Base-by-base conservation (phyloP, 345 rosid genomes). In the Aethionema arabicum region DNA sequence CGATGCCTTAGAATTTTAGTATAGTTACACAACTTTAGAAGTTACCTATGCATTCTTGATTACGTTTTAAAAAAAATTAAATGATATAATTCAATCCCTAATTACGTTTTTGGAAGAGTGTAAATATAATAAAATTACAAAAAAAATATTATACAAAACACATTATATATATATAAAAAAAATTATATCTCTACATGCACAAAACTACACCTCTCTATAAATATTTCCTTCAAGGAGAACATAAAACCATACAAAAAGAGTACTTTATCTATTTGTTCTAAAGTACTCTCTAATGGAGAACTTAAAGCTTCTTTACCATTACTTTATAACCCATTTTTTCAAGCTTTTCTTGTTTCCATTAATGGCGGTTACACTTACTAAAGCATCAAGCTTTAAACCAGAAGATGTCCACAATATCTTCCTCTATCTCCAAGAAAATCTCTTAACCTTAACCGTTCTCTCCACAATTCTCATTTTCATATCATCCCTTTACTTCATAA, bases 261-360 rank as follows among this genome's bases (percentile, higher is more conserved):
- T 14, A 48, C 11, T 6, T 5, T 41, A 41, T 41, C 45, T 41
- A 11, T 41, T 11, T 5, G 27, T 37, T 37, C 40, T 6, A 37
- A 37, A 37, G 11, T 10, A 40, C 44, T 40, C 8, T 6, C 44
- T 0, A 40, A 40, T 87, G 51, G 82, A 84, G 70, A 69, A 84
- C 45, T 88, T 87, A 10, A 87, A 87, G 62, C 65, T 87, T 11
- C 88, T 87, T 31, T 87, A 87, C 66, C 95, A 84, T 57, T 82
- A 84, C 56, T 67, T 87, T 21, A 69, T 84, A 47, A 79, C 70
- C 40, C 79, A 83, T 59, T 59, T 84, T 16, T 64, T 85, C 64
- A 78, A 86, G 7, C 85, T 87, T 5, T 79, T 82, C 65, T 76
- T 83, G 49, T 69, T 81, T 58, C 88, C 91, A 30, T 52, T 76